A percentile compares a stretch with the other conserved stretches of the same genome.
phyloP scores from a whole-genome alignment of 164 flowering plant genomes.

The Kingdonia uniflora region DNA sequence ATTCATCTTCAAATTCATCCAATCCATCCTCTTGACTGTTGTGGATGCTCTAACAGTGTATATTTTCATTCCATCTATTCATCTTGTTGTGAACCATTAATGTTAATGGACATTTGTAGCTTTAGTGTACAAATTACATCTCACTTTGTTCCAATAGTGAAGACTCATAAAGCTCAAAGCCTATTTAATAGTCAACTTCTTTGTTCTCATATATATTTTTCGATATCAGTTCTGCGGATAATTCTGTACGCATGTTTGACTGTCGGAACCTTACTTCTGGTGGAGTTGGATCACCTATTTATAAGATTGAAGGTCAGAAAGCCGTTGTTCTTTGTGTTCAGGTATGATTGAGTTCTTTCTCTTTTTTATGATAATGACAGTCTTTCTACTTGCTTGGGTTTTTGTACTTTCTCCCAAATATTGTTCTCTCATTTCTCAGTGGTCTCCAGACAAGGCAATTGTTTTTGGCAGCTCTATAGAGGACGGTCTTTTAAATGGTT shows the following conservation, averaged over 20 bases:
- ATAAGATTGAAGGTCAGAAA: constrained; percentile 74
- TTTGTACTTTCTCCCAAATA: background rate
- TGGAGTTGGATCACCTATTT: constrained; percentile 70
- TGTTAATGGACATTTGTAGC: too few relatives aligned
- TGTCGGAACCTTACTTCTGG: constrained; percentile 71
- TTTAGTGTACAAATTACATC: too few relatives aligned
- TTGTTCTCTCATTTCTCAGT: constrained; percentile 34
- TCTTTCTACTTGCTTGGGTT: background rate
- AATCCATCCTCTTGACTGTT: too few relatives aligned
- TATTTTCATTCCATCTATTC: background rate
- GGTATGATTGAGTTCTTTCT: constrained; percentile 21
- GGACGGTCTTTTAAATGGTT: constrained; percentile 67
- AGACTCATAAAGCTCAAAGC: too few relatives aligned
- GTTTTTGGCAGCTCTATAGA: constrained; percentile 92
- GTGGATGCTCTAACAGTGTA: constrained; percentile 99
- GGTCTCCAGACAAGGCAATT: constrained; percentile 89
- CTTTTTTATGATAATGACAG: too few relatives aligned
- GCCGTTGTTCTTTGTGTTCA: constrained; percentile 93
- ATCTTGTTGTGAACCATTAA: too few relatives aligned
- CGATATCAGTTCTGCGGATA: constrained; percentile 86
- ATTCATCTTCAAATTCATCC: too few relatives aligned
- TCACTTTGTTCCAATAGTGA: too few relatives aligned
- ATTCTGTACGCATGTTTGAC: constrained; percentile 84
- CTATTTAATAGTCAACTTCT: too few relatives aligned
- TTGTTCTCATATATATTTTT: background rate